These are phyloP conservation scores for Raddia guianensis DNA, from an alignment of 176 grass and related monocot genomes.

Conservation along the genomic window DNA sequence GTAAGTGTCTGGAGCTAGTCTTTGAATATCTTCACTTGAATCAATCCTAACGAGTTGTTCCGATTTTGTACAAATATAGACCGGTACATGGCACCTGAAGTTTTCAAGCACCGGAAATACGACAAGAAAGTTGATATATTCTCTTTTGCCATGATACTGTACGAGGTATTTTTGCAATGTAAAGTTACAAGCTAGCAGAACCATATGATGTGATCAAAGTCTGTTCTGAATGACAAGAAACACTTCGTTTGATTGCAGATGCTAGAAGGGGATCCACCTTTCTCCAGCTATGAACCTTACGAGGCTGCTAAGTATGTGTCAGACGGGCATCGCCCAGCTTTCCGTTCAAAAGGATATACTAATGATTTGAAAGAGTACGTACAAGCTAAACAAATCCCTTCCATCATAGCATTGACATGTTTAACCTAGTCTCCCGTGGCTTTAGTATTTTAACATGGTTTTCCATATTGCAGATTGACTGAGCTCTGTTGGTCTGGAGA, in stretches of 20 bases:
- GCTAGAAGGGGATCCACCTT: conserved; percentile 90
- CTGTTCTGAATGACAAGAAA: conserved; percentile 21
- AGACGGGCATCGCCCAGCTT: conserved; percentile 75
- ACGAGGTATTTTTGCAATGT: conserved; percentile 71
- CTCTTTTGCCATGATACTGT: conserved; percentile 99
- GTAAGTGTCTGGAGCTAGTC: conserved; percentile 55
- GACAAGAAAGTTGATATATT: conserved; percentile 99
- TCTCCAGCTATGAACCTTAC: conserved; percentile 87
- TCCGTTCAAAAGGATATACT: conserved; percentile 72
- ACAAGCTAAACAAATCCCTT: conserved; percentile 20
- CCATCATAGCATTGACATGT: background rate
- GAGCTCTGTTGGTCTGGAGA: conserved; percentile 75
- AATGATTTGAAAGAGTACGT: conserved; percentile 85
- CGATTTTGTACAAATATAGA: conserved; percentile 50
- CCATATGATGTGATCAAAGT: conserved; percentile 4
- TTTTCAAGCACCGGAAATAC: conserved; percentile 96
- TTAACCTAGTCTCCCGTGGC: background rate
- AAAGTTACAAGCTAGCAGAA: background rate
- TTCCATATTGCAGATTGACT: conserved; percentile 62
- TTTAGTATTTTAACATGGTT: conserved; percentile 25
- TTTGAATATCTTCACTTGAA: conserved; percentile 33
- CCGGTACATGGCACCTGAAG: conserved; percentile 99
- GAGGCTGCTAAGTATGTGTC: conserved; percentile 92
- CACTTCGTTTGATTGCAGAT: conserved; percentile 57
- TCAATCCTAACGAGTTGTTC: conserved; percentile 13